Base-by-base conservation (phyloP, 228 moss, liverwort and hornwort species). In the Sphagnum magellanicum region DNA sequence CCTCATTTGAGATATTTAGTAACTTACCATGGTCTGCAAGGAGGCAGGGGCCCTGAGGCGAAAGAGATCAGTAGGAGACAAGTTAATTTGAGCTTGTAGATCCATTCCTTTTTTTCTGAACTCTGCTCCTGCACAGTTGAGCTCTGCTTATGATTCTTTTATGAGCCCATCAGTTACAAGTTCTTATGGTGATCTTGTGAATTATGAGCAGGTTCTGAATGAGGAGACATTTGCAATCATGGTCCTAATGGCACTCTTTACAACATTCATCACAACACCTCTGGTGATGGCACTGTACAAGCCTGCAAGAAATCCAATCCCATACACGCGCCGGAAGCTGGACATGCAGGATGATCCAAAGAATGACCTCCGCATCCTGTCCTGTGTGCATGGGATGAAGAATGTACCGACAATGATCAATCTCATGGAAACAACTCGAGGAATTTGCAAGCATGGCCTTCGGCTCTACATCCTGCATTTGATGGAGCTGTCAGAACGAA, bases 371-470 rank as follows among this genome's bases (percentile, higher is more conserved):
- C 70, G 79, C 15, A 71, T 79, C 16, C 53, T 79, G 65, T 74
- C 65, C n/a, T 79, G 79, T 52, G 74, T 79, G 49, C 79, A 79
- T 61, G 74, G 79, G 48, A 74, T 79, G 51, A 71, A 13, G 61
- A 71, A 79, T 64, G 71, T 79, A 10, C 74, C 79, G 4, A 70
- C 79, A n/a, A 79, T 79, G 79, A 79, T 79, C 70, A 79, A 79
- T 52, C 67, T 79, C 4, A 79, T 71, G 5, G 79, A 79, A 62
- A 69, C 79, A 0, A 60, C 69, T 60, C 70, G 79, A 61, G 79
- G 79, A 5, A 69, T 66, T 50, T 66, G 63, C 5, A 79, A 75
- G 63, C 61, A 71, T 10, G 50, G 67, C 0, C 61, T 79, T n/a
- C 71, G 74, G 32, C 68, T 79, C 6, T 74, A 71, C 70, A 79